Evolutionary conservation across 352 stramenopile genomes (phyloP), one percentile per base, ranked within the genome.

Genomic region (Pythium aphanidermatum): DNA sequence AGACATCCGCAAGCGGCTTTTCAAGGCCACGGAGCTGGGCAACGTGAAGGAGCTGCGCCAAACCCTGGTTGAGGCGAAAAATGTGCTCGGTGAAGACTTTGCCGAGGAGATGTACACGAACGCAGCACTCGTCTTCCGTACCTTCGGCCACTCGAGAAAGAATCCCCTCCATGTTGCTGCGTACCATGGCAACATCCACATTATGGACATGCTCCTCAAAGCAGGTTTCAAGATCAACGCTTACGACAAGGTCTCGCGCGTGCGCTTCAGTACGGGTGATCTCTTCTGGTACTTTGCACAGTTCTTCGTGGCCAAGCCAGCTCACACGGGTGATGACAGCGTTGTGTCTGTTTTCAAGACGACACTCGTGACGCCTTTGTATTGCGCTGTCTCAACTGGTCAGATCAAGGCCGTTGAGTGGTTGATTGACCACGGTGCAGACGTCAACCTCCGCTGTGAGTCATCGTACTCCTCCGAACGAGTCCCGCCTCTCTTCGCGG

Each of bases 81-180:
- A 56, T 10, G 62, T 51, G 0, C 55, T 91, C 3, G 77, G 75
- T 12, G 58, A 70, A 6, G 66, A 79, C 24, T 90, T 89, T 36
- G 68, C 68, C 1, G 48, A 72, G 11, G 59, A 73, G 8, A 75
- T 89, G 63, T 92, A 92, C 53, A 43, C 36, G 6, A 70, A 70
- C 28, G 67, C 81, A 2, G 55, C 42, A 17, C 38, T 87, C 4
- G 58, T 70, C n/a, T 77, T 70, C 36, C 54, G 59, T 25, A 58
- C 80, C 4, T 89, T 92, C 24, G 66, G 68, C 32, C 60, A 63
- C 24, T 88, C 77, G 20, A 81, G 83, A 47, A 92, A 92, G 63
- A 92, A 92, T 40, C 80, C 80, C 6, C 55, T 92, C 29, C 80
- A 92, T 37, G 60, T 81, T n/a, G 80, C 80, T 3, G 71, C 76